phyloP scores from a whole-genome alignment of 306 rosid genomes.

The Acacia crassicarpa region DNA sequence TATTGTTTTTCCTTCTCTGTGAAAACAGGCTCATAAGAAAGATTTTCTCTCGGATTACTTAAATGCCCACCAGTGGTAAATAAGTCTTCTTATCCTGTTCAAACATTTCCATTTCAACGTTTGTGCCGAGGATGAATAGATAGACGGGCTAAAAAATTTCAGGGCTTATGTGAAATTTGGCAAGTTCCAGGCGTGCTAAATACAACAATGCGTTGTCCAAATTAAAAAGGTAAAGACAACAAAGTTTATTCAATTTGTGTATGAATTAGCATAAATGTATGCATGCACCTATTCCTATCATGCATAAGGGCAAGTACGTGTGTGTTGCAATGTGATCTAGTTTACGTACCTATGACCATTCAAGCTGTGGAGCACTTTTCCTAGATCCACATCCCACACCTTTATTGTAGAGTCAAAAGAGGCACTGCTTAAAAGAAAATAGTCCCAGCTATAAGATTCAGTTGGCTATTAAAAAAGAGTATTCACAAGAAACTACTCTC shows the following conservation, averaged over 20 bases:
- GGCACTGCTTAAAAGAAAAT: slow-evolving; percentile 47
- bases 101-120: not conserved
- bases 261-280: not conserved
- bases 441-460: slow-evolving; percentile 4
- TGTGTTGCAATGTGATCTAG: slow-evolving; percentile 13
- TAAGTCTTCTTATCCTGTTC: not conserved
- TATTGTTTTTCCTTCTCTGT: not conserved
- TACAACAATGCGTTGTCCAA: not conserved
- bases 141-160: not conserved
- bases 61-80: not conserved
- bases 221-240: not conserved
- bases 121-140: not conserved
- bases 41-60: not conserved
- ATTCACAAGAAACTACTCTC: not conserved
- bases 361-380: slow-evolving; percentile 52
- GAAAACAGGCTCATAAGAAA: not conserved
- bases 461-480: not conserved
- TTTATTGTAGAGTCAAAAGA: slow-evolving; percentile 63
- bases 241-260: not conserved
- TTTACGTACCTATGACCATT: slow-evolving; percentile 57
- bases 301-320: not conserved
- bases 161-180: not conserved
- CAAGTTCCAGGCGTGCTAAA: not conserved
- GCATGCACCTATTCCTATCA: not conserved
- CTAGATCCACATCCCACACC: slow-evolving; percentile 68